A percentile compares a stretch with the other conserved stretches of the same genome.
These are phyloP conservation scores for Thalassiosira oceanica DNA, from an alignment of 352 stramenopile genomes.

Conservation along the genomic window DNA sequence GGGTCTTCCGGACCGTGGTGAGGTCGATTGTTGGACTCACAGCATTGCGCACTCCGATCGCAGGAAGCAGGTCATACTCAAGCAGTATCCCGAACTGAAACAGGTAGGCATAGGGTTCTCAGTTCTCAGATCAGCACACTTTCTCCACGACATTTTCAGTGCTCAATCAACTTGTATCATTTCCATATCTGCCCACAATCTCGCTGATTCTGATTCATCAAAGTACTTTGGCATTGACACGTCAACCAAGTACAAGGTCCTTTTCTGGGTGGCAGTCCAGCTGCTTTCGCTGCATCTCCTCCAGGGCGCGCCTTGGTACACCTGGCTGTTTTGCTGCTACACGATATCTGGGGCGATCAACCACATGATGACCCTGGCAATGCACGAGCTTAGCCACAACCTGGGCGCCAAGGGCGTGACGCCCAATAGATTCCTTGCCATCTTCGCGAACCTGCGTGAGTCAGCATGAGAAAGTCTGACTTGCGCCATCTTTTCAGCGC, in stretches of 20 bases:
- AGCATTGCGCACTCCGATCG: not conserved
- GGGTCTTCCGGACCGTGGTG: constrained; percentile 45
- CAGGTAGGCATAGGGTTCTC: too few relatives aligned
- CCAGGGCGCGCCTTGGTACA: constrained; percentile 77
- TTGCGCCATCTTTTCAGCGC: too few relatives aligned
- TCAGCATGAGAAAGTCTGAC: too few relatives aligned
- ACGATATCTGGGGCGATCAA: constrained; percentile 89
- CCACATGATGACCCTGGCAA: constrained; percentile 92
- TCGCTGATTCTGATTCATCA: too few relatives aligned
- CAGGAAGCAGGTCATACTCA: constrained; percentile 44
- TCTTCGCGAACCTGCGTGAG: constrained; percentile 93
- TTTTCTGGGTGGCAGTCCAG: constrained; percentile 83
- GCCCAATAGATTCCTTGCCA: constrained; percentile 88
- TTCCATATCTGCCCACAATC: too few relatives aligned
- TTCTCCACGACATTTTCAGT: too few relatives aligned
- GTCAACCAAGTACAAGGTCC: constrained; percentile 87
- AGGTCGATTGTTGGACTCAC: not conserved
- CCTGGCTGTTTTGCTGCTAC: constrained; percentile 81
- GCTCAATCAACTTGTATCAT: too few relatives aligned
- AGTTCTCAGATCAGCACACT: too few relatives aligned
- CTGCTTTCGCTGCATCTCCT: constrained; percentile 82
- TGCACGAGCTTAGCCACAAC: constrained; percentile 96
- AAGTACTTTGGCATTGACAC: constrained; percentile 84
- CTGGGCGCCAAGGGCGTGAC: constrained; percentile 89
- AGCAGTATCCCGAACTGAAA: constrained; percentile 88